Percentiles rank a stretch among this genome's conserved stretches.
phyloP scores from a whole-genome alignment of 805 yeast species.

The Metschnikowia lunata region DNA sequence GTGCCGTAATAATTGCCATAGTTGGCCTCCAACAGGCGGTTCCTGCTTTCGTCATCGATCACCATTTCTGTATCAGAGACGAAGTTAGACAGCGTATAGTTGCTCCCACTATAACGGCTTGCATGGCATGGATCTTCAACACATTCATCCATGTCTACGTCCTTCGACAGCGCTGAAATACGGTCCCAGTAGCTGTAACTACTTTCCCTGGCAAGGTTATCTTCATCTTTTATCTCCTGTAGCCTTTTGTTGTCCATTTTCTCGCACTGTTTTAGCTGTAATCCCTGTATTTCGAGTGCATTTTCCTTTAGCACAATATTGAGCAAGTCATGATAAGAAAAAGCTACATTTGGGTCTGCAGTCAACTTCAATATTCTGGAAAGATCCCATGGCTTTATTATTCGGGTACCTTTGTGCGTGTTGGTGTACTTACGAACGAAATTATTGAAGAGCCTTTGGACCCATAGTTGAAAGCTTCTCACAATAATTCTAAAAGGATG shows the following conservation, averaged over 20 bases:
- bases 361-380: slow-evolving; percentile 23
- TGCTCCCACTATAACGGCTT: neutral
- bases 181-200: slow-evolving; percentile 37
- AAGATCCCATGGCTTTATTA: slow-evolving; percentile 18
- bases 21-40: slow-evolving; percentile 7
- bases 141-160: slow-evolving; percentile 14
- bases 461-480: slow-evolving; percentile 33
- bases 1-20: slow-evolving; percentile 13
- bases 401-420: slow-evolving; percentile 4
- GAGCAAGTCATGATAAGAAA: slow-evolving; percentile 22
- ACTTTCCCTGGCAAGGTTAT: slow-evolving; percentile 18
- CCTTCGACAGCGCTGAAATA: slow-evolving; percentile 20
- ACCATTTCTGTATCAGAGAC: slow-evolving; percentile 1
- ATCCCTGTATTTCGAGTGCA: slow-evolving; percentile 16
- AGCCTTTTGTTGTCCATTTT: slow-evolving; percentile 8
- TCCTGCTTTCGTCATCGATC: neutral
- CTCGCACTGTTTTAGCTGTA: slow-evolving; percentile 12
- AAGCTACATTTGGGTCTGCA: slow-evolving; percentile 13
- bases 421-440: slow-evolving; percentile 29
- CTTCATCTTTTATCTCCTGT: slow-evolving; percentile 15
- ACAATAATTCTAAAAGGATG: slow-evolving; percentile 23
- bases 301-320: slow-evolving; percentile 27
- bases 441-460: slow-evolving; percentile 30
- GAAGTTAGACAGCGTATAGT: neutral
- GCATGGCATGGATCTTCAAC: neutral